A percentile compares a stretch with the other conserved stretches of the same genome.
phyloP scores from a whole-genome alignment of 768 basidiomycete species.

The Podaxis sp. region DNA sequence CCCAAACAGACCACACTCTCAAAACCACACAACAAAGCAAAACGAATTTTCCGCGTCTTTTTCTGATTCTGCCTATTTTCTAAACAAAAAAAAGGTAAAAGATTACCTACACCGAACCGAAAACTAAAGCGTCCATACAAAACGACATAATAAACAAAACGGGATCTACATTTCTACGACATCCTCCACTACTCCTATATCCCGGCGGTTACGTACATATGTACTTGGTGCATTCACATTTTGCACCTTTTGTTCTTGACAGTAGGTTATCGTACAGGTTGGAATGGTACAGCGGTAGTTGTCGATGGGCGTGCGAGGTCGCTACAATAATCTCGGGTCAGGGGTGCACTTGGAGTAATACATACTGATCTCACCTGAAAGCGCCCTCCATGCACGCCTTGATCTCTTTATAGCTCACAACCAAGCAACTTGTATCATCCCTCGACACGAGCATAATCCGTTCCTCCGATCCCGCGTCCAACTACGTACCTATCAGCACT shows the following conservation, averaged over 20 bases:
- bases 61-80: slow-evolving; percentile 71
- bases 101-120: neutral
- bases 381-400: slow-evolving; percentile 82
- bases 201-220: neutral
- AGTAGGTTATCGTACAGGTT: neutral
- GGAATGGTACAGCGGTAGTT: neutral
- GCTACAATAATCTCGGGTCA: slow-evolving; percentile 26
- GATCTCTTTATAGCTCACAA: slow-evolving; percentile 91
- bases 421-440: slow-evolving; percentile 94
- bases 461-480: slow-evolving; percentile 93
- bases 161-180: too few relatives aligned
- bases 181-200: too few relatives aligned
- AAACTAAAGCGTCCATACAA: neutral
- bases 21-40: slow-evolving; percentile 14
- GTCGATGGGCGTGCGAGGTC: slow-evolving; percentile 34
- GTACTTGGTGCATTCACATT: neutral
- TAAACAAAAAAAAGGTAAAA: slow-evolving; percentile 13
- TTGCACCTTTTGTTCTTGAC: neutral
- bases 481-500: slow-evolving; percentile 36
- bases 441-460: slow-evolving; percentile 91
- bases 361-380: slow-evolving; percentile 59
- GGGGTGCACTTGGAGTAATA: neutral
- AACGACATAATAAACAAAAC: neutral
- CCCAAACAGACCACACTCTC: neutral
- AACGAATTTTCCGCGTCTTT: slow-evolving; percentile 51